Conservation (phyloP, 352 stramenopile genomes). For the Globisporangium rhizosaccharum region DNA sequence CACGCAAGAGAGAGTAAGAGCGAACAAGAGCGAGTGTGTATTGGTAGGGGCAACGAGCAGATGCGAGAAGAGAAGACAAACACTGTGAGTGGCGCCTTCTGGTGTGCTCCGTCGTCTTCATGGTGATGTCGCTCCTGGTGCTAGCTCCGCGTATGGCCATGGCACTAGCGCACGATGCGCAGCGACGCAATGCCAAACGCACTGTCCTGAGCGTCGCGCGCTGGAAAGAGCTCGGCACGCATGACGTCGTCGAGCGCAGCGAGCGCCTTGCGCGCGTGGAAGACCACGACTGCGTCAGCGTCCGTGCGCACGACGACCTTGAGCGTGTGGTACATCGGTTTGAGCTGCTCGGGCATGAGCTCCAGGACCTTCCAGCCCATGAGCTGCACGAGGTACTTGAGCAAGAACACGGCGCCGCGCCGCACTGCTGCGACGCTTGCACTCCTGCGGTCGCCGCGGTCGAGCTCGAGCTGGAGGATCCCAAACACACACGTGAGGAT, state of each 20-base stretch:
- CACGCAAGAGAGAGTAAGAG: background rate
- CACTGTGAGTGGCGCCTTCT: background rate
- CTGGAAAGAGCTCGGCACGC: slow-evolving; percentile 66
- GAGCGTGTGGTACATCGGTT: slow-evolving; percentile 68
- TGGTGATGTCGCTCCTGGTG: too few species aligned
- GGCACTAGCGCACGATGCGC: slow-evolving; percentile 34
- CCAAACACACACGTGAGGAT: slow-evolving; percentile 77
- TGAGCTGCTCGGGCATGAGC: slow-evolving; percentile 64
- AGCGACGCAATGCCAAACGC: slow-evolving; percentile 35
- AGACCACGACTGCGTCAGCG: slow-evolving; percentile 53
- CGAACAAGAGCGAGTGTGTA: background rate
- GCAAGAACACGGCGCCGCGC: slow-evolving; percentile 69
- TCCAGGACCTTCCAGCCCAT: slow-evolving; percentile 75
- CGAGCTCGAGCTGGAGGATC: slow-evolving; percentile 70
- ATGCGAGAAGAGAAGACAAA: background rate
- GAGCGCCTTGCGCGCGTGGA: slow-evolving; percentile 59
- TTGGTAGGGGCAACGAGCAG: background rate
- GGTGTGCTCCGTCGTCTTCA: background rate
- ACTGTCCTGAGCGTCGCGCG: slow-evolving; percentile 27
- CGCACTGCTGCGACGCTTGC: slow-evolving; percentile 47
- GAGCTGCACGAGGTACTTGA: slow-evolving; percentile 70
- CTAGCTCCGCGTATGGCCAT: too few species aligned
- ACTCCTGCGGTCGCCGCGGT: slow-evolving; percentile 10
- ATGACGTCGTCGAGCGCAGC: slow-evolving; percentile 56
- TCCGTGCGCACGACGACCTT: slow-evolving; percentile 66